These are phyloP conservation scores for Diaporthe vexans DNA, from an alignment of 2,329 filamentous ascomycete species.

Conservation along the genomic window DNA sequence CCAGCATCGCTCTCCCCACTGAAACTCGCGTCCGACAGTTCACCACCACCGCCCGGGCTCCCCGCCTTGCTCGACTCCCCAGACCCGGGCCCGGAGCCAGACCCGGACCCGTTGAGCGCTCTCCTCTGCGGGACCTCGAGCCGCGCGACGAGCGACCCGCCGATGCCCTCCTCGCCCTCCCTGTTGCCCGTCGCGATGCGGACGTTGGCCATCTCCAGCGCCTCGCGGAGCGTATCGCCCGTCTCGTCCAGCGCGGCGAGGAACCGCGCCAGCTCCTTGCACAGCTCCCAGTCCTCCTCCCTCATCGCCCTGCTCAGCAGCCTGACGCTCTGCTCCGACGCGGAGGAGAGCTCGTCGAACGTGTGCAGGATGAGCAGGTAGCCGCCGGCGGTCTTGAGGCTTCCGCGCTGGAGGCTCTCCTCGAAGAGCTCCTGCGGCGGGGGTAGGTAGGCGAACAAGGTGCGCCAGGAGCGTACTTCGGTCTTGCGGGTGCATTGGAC, in stretches of 20 bases:
- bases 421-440: slow-evolving; percentile 94
- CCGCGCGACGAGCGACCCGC: slow-evolving; percentile 49
- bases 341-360: slow-evolving; percentile 76
- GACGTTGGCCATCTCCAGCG: slow-evolving; percentile 74
- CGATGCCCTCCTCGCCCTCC: slow-evolving; percentile 51
- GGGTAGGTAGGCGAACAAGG: slow-evolving; percentile 91
- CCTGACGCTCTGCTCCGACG: slow-evolving; percentile 83
- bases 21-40: slow-evolving; percentile 25
- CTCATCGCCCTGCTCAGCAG: slow-evolving; percentile 85
- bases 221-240: slow-evolving; percentile 82
- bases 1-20: slow-evolving; percentile 33
- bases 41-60: slow-evolving; percentile 23
- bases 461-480: slow-evolving; percentile 94
- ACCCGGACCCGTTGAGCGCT: slow-evolving; percentile 35
- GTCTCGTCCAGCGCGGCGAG: slow-evolving; percentile 91
- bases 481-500: slow-evolving; percentile 98
- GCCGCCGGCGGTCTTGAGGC: slow-evolving; percentile 93
- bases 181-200: slow-evolving; percentile 49
- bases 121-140: slow-evolving; percentile 48
- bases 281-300: slow-evolving; percentile 94
- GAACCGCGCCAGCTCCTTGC: slow-evolving; percentile 95
- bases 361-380: slow-evolving; percentile 97
- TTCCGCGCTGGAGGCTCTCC: slow-evolving; percentile 86
- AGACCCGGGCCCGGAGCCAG: slow-evolving; percentile 28
- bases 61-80: slow-evolving; percentile 35